Conservation (phyloP, 2,329 filamentous ascomycete species). For the Nannizzia gypsea region DNA sequence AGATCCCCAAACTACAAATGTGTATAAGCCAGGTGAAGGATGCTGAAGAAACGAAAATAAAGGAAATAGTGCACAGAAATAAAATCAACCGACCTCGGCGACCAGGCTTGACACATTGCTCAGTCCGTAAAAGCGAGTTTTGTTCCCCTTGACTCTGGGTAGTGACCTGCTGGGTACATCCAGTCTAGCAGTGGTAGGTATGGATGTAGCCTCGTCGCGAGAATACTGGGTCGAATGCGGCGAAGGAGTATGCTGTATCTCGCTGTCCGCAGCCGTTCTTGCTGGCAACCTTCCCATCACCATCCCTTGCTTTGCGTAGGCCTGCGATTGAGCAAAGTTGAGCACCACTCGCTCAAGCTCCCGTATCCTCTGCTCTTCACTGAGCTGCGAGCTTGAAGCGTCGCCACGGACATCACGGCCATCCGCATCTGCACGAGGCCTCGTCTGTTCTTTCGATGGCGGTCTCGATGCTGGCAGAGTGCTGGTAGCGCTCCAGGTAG, state of each 20-base stretch:
- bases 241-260: background rate
- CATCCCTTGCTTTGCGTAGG: background rate
- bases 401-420: background rate
- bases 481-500: background rate
- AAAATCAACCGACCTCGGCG: slow-evolving; percentile 23
- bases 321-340: background rate
- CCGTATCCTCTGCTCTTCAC: background rate
- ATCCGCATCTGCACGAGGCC: background rate
- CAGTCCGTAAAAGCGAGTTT: slow-evolving; percentile 31
- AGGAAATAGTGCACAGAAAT: background rate
- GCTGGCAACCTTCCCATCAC: background rate
- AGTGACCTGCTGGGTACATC: background rate
- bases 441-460: background rate
- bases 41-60: background rate
- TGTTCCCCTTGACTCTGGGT: slow-evolving; percentile 19
- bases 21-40: background rate
- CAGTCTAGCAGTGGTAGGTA: background rate
- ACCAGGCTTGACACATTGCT: slow-evolving; percentile 31
- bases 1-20: slow-evolving; percentile 28
- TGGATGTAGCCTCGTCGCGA: background rate
- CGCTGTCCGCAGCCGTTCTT: background rate
- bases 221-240: background rate
- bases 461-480: background rate
- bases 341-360: background rate
- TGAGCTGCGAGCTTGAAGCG: background rate